These are phyloP conservation scores for Neofusicoccum umdonicola DNA, from an alignment of 2,329 filamentous ascomycete genomes.

Conservation along the genomic window DNA sequence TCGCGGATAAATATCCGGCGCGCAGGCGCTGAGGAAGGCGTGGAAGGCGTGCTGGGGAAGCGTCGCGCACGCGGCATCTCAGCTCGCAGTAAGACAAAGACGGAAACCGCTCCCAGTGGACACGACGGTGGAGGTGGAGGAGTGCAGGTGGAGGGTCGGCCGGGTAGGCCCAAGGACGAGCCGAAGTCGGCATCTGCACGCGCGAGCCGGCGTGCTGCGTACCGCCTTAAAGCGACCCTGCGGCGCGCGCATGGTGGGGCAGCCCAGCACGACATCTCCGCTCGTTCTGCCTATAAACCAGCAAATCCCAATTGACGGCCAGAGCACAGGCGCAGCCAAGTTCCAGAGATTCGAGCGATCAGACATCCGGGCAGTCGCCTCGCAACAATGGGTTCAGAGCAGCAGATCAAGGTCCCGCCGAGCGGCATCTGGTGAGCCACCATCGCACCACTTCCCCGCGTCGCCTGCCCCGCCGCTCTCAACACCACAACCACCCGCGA, in stretches of 20 bases:
- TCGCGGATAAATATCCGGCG: neutral
- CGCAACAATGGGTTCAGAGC: neutral
- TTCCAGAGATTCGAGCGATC: neutral
- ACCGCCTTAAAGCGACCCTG: neutral
- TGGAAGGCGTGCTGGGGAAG: no score
- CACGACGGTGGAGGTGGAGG: neutral
- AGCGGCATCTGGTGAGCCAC: slow-evolving; percentile 16
- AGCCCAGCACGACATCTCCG: neutral
- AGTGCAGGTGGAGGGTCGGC: neutral
- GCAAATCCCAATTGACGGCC: neutral
- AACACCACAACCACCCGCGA: neutral
- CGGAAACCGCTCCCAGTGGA: neutral
- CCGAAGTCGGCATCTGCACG: slow-evolving; percentile 6
- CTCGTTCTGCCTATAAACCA: neutral
- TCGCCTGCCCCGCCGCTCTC: neutral
- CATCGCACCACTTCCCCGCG: neutral
- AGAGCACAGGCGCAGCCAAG: neutral
- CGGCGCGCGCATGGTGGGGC: neutral
- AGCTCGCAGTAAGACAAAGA: neutral
- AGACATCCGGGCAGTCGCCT: neutral
- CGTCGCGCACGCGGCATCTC: no score
- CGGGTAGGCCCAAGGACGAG: neutral
- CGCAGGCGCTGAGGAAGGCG: no score
- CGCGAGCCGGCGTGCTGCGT: slow-evolving; percentile 1
- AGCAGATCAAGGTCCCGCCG: slow-evolving; percentile 11